Evolutionary conservation across 2,329 filamentous ascomycete genomes (phyloP), one percentile per base, ranked within the genome.

Genomic region (Penicillium glabrum): DNA sequence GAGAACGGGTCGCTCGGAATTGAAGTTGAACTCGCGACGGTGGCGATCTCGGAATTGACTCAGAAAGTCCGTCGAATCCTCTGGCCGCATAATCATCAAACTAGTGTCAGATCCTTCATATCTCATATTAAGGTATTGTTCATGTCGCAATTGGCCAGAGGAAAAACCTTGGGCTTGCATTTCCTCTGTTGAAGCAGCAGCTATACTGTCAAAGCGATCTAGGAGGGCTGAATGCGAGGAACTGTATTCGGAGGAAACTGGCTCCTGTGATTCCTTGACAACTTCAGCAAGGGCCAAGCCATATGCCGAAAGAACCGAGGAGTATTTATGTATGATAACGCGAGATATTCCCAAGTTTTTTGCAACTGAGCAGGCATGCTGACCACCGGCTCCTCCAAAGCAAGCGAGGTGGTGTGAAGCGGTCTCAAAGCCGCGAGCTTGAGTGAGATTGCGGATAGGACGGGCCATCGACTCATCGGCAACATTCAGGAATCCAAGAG

Each of bases 201-300:
- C 91, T 49, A 97, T 82, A 44, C 89, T 86, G 16, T 86, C 83
- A 80, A 96, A 89, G 70, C 92, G 93, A 26, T 77, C 77, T 62
- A 87, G 83, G 11, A 97, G 77, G 10, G 52, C 61, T 1, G 65
- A 52, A 49, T 72, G 66, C 6, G 73, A 70, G 14, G 69, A 60
- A 9, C 80, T 78, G 75, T 83, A 86, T 3, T 81, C 76, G 24
- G 81, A 82, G 0, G 82, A 84, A 51, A 85, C 80, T 10, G 76
- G 76, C 46, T 78, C 72, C 62, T 97, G 93, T 29, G 89, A 83
- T 75, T 97, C 93, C 62, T 96, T 91, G 0, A 97, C 93, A 0
- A 96, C 92, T 68, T 97, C 93, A 11, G 93, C 93, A 5, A 97
- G 78, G 0, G 92, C 91, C 88, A 97, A 93, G 14, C 93, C 93